phyloP scores from a whole-genome alignment of 768 basidiomycete genomes.

The Lactarius hatsudake region DNA sequence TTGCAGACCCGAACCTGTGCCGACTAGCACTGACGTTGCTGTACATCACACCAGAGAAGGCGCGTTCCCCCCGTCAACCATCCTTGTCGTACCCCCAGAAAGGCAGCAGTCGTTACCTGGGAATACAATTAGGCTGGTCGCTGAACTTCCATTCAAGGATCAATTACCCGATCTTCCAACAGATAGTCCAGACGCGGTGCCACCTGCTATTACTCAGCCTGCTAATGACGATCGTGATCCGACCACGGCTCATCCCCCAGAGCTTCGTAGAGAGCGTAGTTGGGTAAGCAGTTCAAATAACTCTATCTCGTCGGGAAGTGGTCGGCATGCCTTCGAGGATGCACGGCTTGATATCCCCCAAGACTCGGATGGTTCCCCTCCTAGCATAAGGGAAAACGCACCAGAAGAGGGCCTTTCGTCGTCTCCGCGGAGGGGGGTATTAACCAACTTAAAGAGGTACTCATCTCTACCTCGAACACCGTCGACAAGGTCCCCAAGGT shows the following conservation, averaged over 20 bases:
- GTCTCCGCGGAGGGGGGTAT: conserved; percentile 29
- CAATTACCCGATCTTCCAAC: conserved; percentile 10
- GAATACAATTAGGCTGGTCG: conserved; percentile 7
- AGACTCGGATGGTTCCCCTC: not conserved
- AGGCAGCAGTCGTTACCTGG: conserved; percentile 4
- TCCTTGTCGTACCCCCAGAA: conserved; percentile 26
- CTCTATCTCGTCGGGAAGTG: conserved; percentile 28
- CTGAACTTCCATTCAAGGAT: conserved; percentile 19
- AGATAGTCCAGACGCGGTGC: conserved; percentile 1
- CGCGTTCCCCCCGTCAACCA: conserved; percentile 55
- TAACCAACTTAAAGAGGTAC: conserved; percentile 42
- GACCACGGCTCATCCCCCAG: not conserved
- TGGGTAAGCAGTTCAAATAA: conserved; percentile 32
- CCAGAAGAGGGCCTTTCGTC: conserved; percentile 16
- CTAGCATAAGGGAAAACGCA: conserved; percentile 9
- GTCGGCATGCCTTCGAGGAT: conserved; percentile 23
- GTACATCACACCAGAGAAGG: conserved; percentile 49
- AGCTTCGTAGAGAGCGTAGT: conserved; percentile 30
- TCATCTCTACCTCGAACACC: conserved; percentile 67
- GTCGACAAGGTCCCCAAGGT: conserved; percentile 37
- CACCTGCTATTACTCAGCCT: not conserved
- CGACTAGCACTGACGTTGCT: not conserved
- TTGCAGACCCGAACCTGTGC: conserved; percentile 14
- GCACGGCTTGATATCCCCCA: not conserved
- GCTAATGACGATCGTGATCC: not conserved